phyloP scores from a whole-genome alignment of 176 grass and related monocot species.

The Raddia guianensis region DNA sequence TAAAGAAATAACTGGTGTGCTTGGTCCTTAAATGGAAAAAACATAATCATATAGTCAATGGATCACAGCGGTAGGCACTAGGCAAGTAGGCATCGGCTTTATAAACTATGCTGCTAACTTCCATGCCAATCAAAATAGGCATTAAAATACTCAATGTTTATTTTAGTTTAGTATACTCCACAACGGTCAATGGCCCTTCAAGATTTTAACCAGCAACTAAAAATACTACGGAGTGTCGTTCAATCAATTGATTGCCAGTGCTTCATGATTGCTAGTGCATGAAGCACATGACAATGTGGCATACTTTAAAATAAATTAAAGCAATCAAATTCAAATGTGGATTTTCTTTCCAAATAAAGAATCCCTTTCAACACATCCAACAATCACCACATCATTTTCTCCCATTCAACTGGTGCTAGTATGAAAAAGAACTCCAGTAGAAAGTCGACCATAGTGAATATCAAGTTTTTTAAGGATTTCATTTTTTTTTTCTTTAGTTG shows the following conservation, averaged over 20 bases:
- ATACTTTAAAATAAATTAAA: constrained; percentile 27
- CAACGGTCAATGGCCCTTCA: constrained; percentile 6
- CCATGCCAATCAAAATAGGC: constrained; percentile 22
- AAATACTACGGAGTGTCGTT: not conserved
- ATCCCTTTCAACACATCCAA: not conserved
- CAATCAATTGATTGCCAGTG: constrained; percentile 27
- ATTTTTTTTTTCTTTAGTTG: not conserved
- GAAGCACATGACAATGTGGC: constrained; percentile 27
- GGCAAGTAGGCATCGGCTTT: not conserved
- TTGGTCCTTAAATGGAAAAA: constrained; percentile 33
- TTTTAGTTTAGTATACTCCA: constrained; percentile 27
- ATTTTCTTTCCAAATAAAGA: constrained; percentile 2
- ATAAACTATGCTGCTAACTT: constrained; percentile 6
- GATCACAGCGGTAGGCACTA: not conserved
- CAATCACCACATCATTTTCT: constrained; percentile 12
- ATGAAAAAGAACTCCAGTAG: not conserved
- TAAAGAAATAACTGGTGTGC: constrained; percentile 2
- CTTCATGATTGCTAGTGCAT: constrained; percentile 13
- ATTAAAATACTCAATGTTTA: constrained; percentile 31
- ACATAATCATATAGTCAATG: constrained; percentile 30
- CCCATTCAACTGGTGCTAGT: constrained; percentile 12
- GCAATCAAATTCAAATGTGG: not conserved
- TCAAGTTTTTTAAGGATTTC: not conserved
- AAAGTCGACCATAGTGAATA: not conserved
- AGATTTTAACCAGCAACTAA: not conserved